Conservation (phyloP, 1,284 basidiomycete genomes). For the Neotropicomus parvogracilis region DNA sequence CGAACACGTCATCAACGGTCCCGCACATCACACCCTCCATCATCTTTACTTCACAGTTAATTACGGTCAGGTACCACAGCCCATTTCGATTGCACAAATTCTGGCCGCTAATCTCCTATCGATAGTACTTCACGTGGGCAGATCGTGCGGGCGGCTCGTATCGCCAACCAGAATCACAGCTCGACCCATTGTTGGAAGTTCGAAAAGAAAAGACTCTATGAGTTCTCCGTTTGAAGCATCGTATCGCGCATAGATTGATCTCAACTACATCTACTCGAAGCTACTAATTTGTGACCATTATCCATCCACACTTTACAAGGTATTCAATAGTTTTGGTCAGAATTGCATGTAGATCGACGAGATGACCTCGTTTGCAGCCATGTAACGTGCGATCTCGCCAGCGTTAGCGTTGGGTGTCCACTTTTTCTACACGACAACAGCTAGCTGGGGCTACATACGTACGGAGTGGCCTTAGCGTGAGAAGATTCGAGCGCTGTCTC, state of each 20-base stretch:
- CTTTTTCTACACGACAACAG: no score
- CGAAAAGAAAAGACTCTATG: slow-evolving; percentile 36
- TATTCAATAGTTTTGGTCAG: no score
- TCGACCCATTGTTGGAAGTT: slow-evolving; percentile 85
- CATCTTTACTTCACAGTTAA: slow-evolving; percentile 96
- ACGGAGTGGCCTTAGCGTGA: no score
- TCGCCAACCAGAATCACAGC: slow-evolving; percentile 75
- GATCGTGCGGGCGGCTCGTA: slow-evolving; percentile 85
- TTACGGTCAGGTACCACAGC: slow-evolving; percentile 60
- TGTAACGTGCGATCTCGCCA: no score
- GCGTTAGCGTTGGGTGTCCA: no score
- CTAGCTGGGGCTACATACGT: no score
- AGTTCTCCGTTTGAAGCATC: background rate
- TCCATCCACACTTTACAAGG: background rate
- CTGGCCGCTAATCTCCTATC: slow-evolving; percentile 14
- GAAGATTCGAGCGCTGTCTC: background rate
- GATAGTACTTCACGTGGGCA: slow-evolving; percentile 92
- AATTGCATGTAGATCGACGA: no score
- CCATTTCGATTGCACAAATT: background rate
- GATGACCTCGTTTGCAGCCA: no score
- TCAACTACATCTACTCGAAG: slow-evolving; percentile 17
- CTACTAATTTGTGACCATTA: slow-evolving; percentile 18
- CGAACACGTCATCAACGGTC: slow-evolving; percentile 93
- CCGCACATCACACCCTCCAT: slow-evolving; percentile 95
- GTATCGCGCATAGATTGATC: slow-evolving; percentile 10